Conservation (phyloP, 2,329 filamentous ascomycete genomes). For the Botrytis byssoidea region DNA sequence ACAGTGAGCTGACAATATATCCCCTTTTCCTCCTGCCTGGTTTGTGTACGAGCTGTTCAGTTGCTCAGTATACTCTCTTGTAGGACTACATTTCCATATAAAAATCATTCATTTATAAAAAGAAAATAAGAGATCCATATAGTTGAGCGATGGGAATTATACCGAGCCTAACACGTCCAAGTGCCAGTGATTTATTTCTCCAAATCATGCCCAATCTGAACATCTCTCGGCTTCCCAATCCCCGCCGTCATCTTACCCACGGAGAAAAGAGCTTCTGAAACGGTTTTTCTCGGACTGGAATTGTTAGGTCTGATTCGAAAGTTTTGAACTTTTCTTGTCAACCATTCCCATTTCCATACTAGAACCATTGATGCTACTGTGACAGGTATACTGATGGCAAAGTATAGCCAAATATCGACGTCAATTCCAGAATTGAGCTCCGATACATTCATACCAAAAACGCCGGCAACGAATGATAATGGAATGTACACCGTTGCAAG, state of each 20-base stretch:
- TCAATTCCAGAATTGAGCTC: neutral
- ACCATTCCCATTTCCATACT: neutral
- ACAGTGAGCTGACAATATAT: neutral
- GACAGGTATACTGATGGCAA: neutral
- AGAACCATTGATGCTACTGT: neutral
- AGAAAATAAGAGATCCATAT: neutral
- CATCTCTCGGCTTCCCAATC: neutral
- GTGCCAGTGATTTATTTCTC: neutral
- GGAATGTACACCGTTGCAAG: neutral
- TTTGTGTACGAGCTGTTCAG: neutral
- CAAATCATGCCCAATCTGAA: neutral
- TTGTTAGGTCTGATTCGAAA: neutral
- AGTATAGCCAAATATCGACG: neutral
- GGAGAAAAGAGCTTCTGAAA: neutral
- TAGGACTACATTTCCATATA: neutral
- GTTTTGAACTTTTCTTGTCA: neutral
- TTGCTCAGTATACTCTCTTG: neutral
- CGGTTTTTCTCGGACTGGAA: neutral
- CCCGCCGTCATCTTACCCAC: neutral
- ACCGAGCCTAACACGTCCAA: neutral
- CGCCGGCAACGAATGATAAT: neutral
- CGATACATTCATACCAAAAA: neutral
- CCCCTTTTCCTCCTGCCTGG: neutral
- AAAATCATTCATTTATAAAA: neutral
- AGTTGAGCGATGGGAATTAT: accelerated